Base-by-base conservation (phyloP, 805 yeast genomes). In the Metschnikowia rubicola region DNA sequence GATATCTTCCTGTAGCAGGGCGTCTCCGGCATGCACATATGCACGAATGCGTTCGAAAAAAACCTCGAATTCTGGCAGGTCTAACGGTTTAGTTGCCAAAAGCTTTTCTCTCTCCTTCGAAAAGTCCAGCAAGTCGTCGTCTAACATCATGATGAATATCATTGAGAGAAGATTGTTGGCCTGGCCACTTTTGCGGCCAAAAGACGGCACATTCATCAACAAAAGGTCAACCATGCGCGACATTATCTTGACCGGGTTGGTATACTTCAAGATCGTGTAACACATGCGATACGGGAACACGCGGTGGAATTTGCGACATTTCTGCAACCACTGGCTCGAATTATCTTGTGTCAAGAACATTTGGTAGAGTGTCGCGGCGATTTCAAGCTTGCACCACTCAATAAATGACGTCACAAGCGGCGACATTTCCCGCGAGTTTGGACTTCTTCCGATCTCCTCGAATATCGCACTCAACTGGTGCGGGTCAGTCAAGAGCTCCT, bases 231-330 rank as follows among this genome's bases (percentile, higher is more conserved):
- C 78, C 62, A 92, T 68, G 19, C 84, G 80, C 51, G 90, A 86
- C 70, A 88, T 81, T 28, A 92, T 82, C 36, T 84, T 79, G 67
- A 90, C 80, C 2, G 99, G 98, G 60, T 92, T 92, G 0, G 98
- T 88, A 50, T 85, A 81, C 59, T 82, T 78, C 59, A 94, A 65
- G 19, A 92, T 85, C 17, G 88, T 87, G 37, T 83, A 83, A 64
- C 91, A 79, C 32, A 92, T 61, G 1, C 77, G 68, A 63, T 92
- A 94, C 0, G 98, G 99, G 68, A 92, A 80, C 49, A 88, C 60
- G 30, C 75, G 68, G 66, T 92, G 97, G 35, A 94, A 67, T 47
- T 84, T 79, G 53, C 81, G 80, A 30, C 86, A 69, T 59, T 88
- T 89, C 10, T 78, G 74, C 56, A 85, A 83, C 56, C 87, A 71